Evolutionary conservation across 352 stramenopile species (phyloP), one percentile per base, ranked within the genome.

Genomic region (Phytophthora sansomeana): DNA sequence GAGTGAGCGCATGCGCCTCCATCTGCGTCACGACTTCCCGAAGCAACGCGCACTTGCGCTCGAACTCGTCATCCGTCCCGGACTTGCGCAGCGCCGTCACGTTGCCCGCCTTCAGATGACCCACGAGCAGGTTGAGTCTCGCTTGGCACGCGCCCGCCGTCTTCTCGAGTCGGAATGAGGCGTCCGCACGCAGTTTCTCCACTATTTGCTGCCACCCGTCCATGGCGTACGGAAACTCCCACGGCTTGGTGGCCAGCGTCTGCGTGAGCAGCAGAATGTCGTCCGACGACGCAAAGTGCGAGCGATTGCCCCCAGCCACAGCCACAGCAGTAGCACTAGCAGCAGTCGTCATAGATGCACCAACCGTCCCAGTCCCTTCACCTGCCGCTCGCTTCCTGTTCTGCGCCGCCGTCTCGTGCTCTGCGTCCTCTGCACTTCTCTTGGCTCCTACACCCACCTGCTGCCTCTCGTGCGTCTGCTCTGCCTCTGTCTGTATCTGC

Each of bases 231-330:
- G 52, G 29, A 32, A 59, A 67, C 11, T 14, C 28, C 71, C 71
- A 78, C 19, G 71, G 71, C 39, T 78, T 74, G 6, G 41, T 33
- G 3, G 24, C 13, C 52, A 75, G 43, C 58, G 67, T 62, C 10
- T 73, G 52, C 16, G 57, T 63, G 26, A 75, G 58, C 48, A 78
- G 48, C 49, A 74, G 35, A 35, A 78, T 57, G 35, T 76, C 71
- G 33, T 75, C 71, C 21, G 67, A 55, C 8, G 71, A 68, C 14
- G 72, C 58, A 47, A 78, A 78, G 19, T 78, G 66, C 21, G 56
- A 57, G 16, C 64, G 55, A 26, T 33, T 59, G 10, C n/a, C n/a
- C n/a, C n/a, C n/a, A n/a, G 19, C 24, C 13, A 41, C 6, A 28
- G 42, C 53, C 19, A n/a, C 42, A 53, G 10, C 30, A n/a, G 43